Percentiles rank a stretch among this genome's conserved stretches.
Conservation (phyloP, 495 filamentous ascomycete genomes). For the Cudoniella acicularis region DNA sequence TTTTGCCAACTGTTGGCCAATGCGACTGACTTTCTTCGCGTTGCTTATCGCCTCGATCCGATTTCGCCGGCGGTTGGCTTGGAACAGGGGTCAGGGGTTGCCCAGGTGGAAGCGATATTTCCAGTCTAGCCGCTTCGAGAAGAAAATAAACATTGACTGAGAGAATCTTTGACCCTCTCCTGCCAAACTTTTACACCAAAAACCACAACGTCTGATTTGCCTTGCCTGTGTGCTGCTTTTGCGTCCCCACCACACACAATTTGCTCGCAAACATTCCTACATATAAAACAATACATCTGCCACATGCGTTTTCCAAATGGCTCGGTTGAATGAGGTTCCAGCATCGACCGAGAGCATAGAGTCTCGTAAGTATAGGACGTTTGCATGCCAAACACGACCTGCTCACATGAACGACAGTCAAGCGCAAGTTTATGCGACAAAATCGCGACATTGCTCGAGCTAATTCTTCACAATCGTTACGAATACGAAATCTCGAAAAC, state of each 20-base stretch:
- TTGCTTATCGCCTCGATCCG: not conserved
- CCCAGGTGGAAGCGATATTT: not conserved
- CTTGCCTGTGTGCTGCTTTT: not conserved
- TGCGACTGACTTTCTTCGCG: constrained; percentile 12
- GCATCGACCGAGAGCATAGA: constrained; percentile 72
- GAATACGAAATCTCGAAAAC: constrained; percentile 81
- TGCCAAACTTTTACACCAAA: not conserved
- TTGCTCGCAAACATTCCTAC: not conserved
- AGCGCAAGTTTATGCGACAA: constrained; percentile 81
- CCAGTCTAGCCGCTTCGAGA: constrained; percentile 6
- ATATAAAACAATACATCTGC: constrained; percentile 11
- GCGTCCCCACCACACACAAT: no score
- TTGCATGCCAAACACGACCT: not conserved
- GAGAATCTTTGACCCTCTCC: not conserved
- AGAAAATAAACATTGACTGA: constrained; percentile 8
- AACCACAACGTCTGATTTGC: not conserved
- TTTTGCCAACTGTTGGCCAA: no score
- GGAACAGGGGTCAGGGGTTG: no score
- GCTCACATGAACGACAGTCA: constrained; percentile 52
- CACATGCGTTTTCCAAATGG: constrained; percentile 53
- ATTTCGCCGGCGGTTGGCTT: no score
- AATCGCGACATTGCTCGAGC: constrained; percentile 89
- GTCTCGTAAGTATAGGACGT: constrained; percentile 56
- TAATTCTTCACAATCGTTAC: constrained; percentile 87
- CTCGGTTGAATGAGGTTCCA: constrained; percentile 81